Evolutionary conservation across 495 filamentous ascomycete species (phyloP), one percentile per base, ranked within the genome.

Genomic region (Filosporella fistucella): DNA sequence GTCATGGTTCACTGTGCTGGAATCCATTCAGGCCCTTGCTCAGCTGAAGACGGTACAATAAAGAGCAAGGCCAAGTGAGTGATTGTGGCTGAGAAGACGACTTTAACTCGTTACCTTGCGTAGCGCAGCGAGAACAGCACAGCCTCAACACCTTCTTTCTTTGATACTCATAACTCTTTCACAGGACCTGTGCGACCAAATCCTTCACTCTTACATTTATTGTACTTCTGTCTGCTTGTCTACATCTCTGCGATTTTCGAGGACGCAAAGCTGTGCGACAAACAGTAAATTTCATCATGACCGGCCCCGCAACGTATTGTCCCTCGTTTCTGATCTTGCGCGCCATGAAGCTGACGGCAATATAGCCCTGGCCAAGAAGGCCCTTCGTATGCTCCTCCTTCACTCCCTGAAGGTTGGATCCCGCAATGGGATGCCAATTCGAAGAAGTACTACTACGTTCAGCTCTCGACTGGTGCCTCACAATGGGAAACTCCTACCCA

Each of bases 391-490:
- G 77, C 81, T 45, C 85, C 84, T 43, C 85, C 85, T 24, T 74
- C 68, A 41, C 72, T 88, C 18, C 84, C 85, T 13, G 68, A 79
- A n/a, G 85, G 85, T 52, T 89, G 85, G 85, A 85, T 90, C 51
- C 83, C 87, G 16, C 87, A 91, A 64, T 90, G 87, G 85, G 87
- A 91, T 60, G 82, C 79, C 39, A 60, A 71, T 35, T 80, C 75
- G 42, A 77, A 78, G 35, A 81, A 84, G 59, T 91, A 89, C 66
- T 91, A 91, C 62, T 91, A 76, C 59, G 87, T 91, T 24, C 83
- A 89, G 55, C 70, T 86, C 29, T 76, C 82, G 33, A 90, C 84
- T 2, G 86, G 84, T 18, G 69, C 80, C 21, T 86, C 82, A 35
- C 84, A 86, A 64, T 91, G 87, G 87, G 83, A 89, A 3, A 73